Base-by-base conservation (phyloP, 2,329 filamentous ascomycete species). In the Exophiala bonariae region DNA sequence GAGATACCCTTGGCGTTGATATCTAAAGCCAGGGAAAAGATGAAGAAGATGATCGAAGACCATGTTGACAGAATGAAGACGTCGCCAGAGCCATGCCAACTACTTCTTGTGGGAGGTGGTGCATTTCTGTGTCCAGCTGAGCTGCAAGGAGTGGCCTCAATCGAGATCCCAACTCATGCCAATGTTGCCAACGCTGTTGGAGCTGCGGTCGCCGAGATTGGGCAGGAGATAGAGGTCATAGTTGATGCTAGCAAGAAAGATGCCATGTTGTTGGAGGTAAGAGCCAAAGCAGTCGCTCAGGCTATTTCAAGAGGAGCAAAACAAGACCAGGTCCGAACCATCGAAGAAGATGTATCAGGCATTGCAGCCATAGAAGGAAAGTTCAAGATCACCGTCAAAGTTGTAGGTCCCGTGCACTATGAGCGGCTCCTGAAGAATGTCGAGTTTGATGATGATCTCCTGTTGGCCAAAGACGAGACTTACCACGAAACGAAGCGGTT, bases 161-260 rank as follows among this genome's bases (percentile, higher is more conserved):
- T 76, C 46, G 74, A 78, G 6, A 66, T 71, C 3, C 80, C 80
- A 1, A 69, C 72, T 35, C 43, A 48, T 22, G 47, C 36, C 41
- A 2, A 77, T 46, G 78, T 76, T 1, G 80, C 80, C 3, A 83
- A 83, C 59, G 80, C 80, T 0, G 76, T 83, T 2, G 80, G 80
- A 4, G 80, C 80, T 1, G 80, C 80, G 0, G 80, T 80, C 23
- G 77, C 76, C 2, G 77, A 77, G 43, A 73, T 80, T 1, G 73
- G 73, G 2, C 78, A 76, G 0, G 72, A 74, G 8, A 65, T 81
- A 2, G 78, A 82, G 45, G 63, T 74, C 1, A 75, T 8, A 56
- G 72, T 13, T 31, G 44, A 43, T 32, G 55, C 47, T 41, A 22
- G 37, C 11, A 42, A 48, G n/a, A 56, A 65, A 20, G 50, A 49